Base-by-base conservation (phyloP, 2,329 filamentous ascomycete species). In the Periconia sp. region DNA sequence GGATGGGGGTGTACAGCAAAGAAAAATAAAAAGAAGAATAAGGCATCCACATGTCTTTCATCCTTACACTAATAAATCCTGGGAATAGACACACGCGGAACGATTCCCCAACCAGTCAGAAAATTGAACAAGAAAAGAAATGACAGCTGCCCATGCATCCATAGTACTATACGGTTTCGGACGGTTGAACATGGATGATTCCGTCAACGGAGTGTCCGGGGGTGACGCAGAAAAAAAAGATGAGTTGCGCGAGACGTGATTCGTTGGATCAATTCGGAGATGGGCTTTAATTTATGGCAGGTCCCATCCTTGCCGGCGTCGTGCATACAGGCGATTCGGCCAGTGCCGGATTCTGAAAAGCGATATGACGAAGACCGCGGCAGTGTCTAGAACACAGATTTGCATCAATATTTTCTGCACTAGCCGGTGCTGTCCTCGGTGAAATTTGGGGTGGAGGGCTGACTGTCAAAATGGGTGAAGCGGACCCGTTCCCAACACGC, bases 41-140 rank as follows among this genome's bases (percentile, higher is more conserved):
- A 56, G 52, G 52, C 54, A 61, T 57, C 59, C 33, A 58, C 53
- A 60, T 63, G 20, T 62, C 58, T 55, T n/a, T 54, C 54, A 49
- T 52, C 43, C 50, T 33, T 48, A 30, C 45, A 49, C 30, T 31
- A 35, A 50, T 45, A 51, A 47, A 50, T 8, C 43, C 40, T 23
- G 33, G n/a, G 20, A 17, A 44, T 35, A 56, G 40, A 31, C n/a
- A 50, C 31, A 18, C 23, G 42, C 20, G 10, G 45, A 45, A 31
- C n/a, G 23, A 27, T 27, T 27, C 23, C 23, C 23, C 8, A 27
- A 8, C 23, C 23, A 27, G 23, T 27, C 8, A 27, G 8, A 27
- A 27, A 27, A 27, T 27, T 27, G 23, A 33, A 33, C 2, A 15
- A 30, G n/a, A n/a, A 20, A 14, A 55, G 42, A 20, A 43, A 14